Evolutionary conservation across 2,329 filamentous ascomycete genomes (phyloP), one percentile per base, ranked within the genome.

Genomic region (Fusarium miscanthi): DNA sequence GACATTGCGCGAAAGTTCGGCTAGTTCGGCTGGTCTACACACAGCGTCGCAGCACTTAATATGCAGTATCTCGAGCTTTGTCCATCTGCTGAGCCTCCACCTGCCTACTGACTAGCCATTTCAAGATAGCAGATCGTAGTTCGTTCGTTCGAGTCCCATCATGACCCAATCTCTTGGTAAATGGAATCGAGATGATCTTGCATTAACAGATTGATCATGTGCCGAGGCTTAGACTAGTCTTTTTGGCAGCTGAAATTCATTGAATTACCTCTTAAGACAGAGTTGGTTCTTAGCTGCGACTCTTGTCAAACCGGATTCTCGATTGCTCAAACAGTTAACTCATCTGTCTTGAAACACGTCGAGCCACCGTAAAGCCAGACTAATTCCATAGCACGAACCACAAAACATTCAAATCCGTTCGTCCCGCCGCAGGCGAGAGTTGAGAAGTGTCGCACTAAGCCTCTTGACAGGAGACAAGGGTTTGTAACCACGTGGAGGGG

Each of bases 391-490:
- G 48, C 65, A 62, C 42, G 41, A 60, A 68, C 65, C 65, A 31
- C 40, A 69, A 51, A 42, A 42, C 37, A 40, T 49, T 30, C 46
- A 62, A 54, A 17, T 35, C 63, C 43, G 35, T 41, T 49, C 37
- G 41, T 61, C 62, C 64, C 62, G 63, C 53, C 49, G 33, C 33
- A 53, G 46, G 58, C 58, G 58, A 53, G 48, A 60, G 35, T 54
- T 25, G 30, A 40, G 9, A 41, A 43, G 23, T 35, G 54, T 68
- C 56, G 37, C 56, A 62, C 54, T 54, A 61, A 31, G 37, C 21
- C 30, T 67, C 30, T 69, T 69, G 66, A 69, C 64, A 69, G 49
- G 19, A 62, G 64, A 41, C 65, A 68, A 54, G 65, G 65, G 63
- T 68, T 17, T 48, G 27, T 38, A 48, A 63, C 66, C 66, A 69